Base-by-base conservation (phyloP, 805 yeast genomes). In the Saitoella complicata region DNA sequence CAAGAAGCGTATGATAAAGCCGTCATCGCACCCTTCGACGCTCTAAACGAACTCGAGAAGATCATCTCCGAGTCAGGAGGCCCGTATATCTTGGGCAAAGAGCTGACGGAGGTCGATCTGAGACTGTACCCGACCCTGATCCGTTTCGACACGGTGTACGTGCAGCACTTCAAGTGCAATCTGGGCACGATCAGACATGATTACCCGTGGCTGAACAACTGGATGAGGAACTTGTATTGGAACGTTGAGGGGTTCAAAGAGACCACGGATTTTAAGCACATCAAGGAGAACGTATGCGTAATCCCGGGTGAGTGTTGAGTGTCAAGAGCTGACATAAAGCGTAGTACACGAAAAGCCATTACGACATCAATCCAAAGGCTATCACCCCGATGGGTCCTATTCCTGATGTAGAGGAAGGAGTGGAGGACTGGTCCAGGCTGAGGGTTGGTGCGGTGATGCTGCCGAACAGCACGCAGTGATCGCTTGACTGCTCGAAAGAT, bases 161-260 rank as follows among this genome's bases (percentile, higher is more conserved):
- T 80, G 44, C 95, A 87, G 62, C 96, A 88, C 62, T 91, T 88
- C 74, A 91, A 88, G 65, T 83, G 95, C 62, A 88, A 88, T 62
- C 61, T 85, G 49, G 78, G 78, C 41, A 80, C 78, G 68, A 81
- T 88, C 55, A 74, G 95, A 58, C 60, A 56, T 38, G 82, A 84
- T 51, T 88, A 75, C 60, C 96, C 96, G 21, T 64, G 69, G 53
- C 62, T 87, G 44, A 80, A 85, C 63, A 66, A 74, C 48, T 88
- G 94, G 94, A 61, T 87, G 54, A 69, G 80, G 53, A 74, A 80
- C 52, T 69, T 91, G 54, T 91, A 87, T 65, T 86, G 95, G 95
- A 67, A 70, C 42, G 56, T 71, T 46, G 75, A 76, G 12, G 84
- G 79, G 7, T 82, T 88, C 64, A 71, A 72, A 53, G 73, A 73